Conservation (phyloP, 441 rosid species). For the Euphorbia schlechtendalii region DNA sequence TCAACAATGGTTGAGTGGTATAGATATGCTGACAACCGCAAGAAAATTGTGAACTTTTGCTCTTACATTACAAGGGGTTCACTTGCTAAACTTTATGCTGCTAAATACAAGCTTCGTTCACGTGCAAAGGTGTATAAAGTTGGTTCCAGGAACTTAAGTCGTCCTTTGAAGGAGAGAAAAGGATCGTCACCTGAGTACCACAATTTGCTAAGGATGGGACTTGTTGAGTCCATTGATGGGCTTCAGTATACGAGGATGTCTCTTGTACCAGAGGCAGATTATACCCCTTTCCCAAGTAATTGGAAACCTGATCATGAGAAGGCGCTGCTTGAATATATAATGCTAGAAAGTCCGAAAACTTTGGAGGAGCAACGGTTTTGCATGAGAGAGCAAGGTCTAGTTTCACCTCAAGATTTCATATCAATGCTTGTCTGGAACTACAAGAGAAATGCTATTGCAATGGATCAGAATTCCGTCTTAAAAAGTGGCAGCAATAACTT, state of each 20-base stretch:
- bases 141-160: constrained; percentile 61
- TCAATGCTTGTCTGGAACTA: constrained; percentile 98
- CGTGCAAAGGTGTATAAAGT: constrained; percentile 85
- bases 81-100: constrained; percentile 93
- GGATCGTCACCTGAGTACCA: constrained; percentile 86
- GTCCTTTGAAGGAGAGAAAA: constrained; percentile 86
- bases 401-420: constrained; percentile 82
- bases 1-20: constrained; percentile 91
- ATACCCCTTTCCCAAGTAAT: constrained; percentile 73
- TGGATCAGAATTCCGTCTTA: constrained; percentile 59
- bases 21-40: constrained; percentile 83
- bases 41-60: constrained; percentile 81
- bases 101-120: constrained; percentile 85
- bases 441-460: constrained; percentile 65
- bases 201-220: constrained; percentile 85
- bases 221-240: constrained; percentile 85
- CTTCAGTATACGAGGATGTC: constrained; percentile 90
- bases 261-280: constrained; percentile 88
- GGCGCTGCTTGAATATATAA: constrained; percentile 65
- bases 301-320: constrained; percentile 94
- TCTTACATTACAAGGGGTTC: constrained; percentile 76
- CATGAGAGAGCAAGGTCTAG: constrained; percentile 70
- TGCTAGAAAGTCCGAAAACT: constrained; percentile 65
- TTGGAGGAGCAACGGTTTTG: constrained; percentile 61
- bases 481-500: constrained; percentile 19